A percentile compares a stretch with the other conserved stretches of the same genome.
These are phyloP conservation scores for Sporothrix dimorphospora DNA, from an alignment of 2,329 filamentous ascomycete species.

Conservation along the genomic window DNA sequence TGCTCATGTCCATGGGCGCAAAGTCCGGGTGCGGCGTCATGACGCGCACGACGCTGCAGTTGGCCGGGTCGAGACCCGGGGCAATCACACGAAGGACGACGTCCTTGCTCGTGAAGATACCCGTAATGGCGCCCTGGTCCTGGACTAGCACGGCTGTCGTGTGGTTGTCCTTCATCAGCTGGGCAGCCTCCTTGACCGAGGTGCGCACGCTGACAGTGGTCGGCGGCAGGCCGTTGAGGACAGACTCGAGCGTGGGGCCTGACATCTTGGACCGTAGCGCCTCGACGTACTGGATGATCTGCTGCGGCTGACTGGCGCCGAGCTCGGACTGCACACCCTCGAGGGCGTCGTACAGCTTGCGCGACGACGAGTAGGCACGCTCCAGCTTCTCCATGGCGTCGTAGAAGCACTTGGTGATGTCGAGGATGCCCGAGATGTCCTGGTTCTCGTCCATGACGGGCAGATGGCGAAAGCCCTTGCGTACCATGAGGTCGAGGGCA, in stretches of 20 bases:
- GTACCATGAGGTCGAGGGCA: constrained; percentile 95
- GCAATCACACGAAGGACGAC: constrained; percentile 97
- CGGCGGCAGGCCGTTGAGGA: constrained; percentile 87
- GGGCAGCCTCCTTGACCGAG: constrained; percentile 92
- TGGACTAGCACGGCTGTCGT: constrained; percentile 95
- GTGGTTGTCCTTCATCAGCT: constrained; percentile 98
- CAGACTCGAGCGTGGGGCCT: constrained; percentile 91
- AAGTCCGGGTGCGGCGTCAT: constrained; percentile 99
- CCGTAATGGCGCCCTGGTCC: constrained; percentile 95
- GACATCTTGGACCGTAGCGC: constrained; percentile 96
- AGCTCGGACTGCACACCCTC: constrained; percentile 98
- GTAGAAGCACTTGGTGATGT: constrained; percentile 99
- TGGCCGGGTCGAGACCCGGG: constrained; percentile 88
- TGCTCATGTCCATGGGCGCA: constrained; percentile 98
- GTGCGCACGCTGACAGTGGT: constrained; percentile 95
- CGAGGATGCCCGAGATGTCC: constrained; percentile 95
- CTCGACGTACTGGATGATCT: constrained; percentile 99
- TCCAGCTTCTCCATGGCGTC: constrained; percentile 99
- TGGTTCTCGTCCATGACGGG: constrained; percentile 99
- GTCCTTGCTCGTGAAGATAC: constrained; percentile 99
- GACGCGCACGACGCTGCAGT: constrained; percentile 95
- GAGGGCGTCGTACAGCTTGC: constrained; percentile 94
- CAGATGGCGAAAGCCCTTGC: constrained; percentile 95
- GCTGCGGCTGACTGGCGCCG: constrained; percentile 92
- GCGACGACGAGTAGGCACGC: constrained; percentile 95